Evolutionary conservation across 2,329 filamentous ascomycete genomes (phyloP), one percentile per base, ranked within the genome.

Genomic region (Endocalyx cinctus): DNA sequence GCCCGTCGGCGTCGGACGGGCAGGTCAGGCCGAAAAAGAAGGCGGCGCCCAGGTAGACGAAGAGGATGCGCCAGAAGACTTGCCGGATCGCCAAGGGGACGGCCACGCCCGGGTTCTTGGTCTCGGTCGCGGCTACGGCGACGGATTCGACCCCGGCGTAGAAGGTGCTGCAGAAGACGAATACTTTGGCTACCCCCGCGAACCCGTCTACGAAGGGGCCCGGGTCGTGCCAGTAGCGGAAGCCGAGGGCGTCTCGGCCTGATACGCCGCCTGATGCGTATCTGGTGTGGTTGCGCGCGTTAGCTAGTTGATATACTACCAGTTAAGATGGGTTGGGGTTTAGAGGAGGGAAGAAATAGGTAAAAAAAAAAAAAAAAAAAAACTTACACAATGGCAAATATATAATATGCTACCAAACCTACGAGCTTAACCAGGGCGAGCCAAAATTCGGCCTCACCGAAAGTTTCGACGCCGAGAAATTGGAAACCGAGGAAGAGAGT

Each of bases 381-480:
- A 10, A 52, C 62, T 51, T 36, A 67, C 58, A 87, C 64, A 38
- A 87, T 82, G 31, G 81, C 74, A 48, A 87, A 86, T 43, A 88
- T 64, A 56, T 85, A 84, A 57, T 83, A 86, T 2, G 82, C 82
- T 2, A 83, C 62, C 2, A 88, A 63, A 2, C 82, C 81, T 4
- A 79, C 54, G 5, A 88, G 70, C 52, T 89, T 89, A 52, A 87
- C 60, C 12, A 82, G 69, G 1, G 83, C 80, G 36, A 88, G 73
- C 82, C 83, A 88, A 51, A 88, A 87, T 52, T 90, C 85, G 8
- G 82, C 77, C 52, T 89, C 84, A 11, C 84, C 84, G 52, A 87
- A 89, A 4, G 80, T 77, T 46, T 80, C 76, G 2, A 88, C 79
- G 2, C 82, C 82, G 2, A 87, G 64, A 20, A 87, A 67, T 48